Base-by-base conservation (phyloP, 2,329 filamentous ascomycete species). In the Torrubiella hemipterigena region DNA sequence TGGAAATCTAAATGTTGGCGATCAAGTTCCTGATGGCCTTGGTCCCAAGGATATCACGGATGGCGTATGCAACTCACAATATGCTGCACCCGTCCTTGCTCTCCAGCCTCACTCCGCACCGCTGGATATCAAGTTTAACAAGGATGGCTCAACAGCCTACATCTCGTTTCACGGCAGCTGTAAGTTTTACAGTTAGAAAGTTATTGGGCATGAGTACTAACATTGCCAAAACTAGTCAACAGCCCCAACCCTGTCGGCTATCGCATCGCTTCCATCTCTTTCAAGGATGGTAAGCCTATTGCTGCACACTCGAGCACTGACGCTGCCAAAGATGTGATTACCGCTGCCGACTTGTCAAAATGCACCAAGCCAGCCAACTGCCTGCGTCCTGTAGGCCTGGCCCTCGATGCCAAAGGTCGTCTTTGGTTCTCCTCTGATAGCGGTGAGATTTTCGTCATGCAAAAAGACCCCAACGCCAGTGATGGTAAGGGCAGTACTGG, bases 151-250 rank as follows among this genome's bases (percentile, higher is more conserved):
- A 10, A 65, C 61, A 3, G 78, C 77, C 2, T 85, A 71, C 54
- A 57, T 86, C 13, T 63, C 73, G 1, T 82, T 85, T 53, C 80
- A 83, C 50, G 80, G 81, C 11, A 78, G 71, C 50, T 84, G 79
- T 76, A 49, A 52, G 58, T 54, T 24, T 14, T 31, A 30, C 17
- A 15, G 17, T 26, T 17, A 35, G 17, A n/a, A 26, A 26, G 12
- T 26, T 6, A 13, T 14, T n/a, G 7, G 4, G 10, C 15, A 15
- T n/a, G n/a, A n/a, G n/a, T n/a, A n/a, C n/a, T n/a, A n/a, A n/a
- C n/a, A n/a, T n/a, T n/a, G n/a, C n/a, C n/a, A n/a, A 22, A 39
- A 5, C 5, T 26, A 63, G 61, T 57, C 58, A 53, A 64, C 44
- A 54, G 57, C 17, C 45, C 55, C 6, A 42, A 50, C 10, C 58